Conservation (phyloP, 306 rosid species). For the Acacia melanoxylon region DNA sequence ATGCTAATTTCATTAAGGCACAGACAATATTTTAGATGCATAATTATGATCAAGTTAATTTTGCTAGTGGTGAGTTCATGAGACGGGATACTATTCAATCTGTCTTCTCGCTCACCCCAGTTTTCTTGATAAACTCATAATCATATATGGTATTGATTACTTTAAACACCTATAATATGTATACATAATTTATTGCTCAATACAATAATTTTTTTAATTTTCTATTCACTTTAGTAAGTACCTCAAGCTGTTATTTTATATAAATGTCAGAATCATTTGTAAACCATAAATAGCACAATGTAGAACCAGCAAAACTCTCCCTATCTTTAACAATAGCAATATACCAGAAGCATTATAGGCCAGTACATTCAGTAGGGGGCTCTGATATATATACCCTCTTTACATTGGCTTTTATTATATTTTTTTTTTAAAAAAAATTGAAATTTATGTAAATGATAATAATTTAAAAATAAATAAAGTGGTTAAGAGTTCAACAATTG, state of each 20-base stretch:
- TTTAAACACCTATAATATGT: not conserved
- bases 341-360: not conserved
- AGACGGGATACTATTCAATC: not conserved
- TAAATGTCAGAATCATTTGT: not conserved
- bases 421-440: no score
- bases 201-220: not conserved
- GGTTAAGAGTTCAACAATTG: not conserved
- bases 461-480: not conserved
- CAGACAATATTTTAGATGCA: no score
- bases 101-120: not conserved
- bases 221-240: not conserved
- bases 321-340: not conserved
- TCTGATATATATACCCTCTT: not conserved
- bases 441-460: not conserved
- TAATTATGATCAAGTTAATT: not conserved
- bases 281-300: not conserved
- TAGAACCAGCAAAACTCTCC: not conserved
- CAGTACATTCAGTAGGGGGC: not conserved
- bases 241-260: not conserved
- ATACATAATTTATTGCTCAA: not conserved
- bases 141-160: not conserved
- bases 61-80: not conserved
- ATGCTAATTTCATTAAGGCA: not conserved
- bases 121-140: not conserved
- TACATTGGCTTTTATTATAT: not conserved